A percentile compares a stretch with the other conserved stretches of the same genome.
phyloP scores from a whole-genome alignment of 1,284 basidiomycete genomes.

The Tylopilus sp. region DNA sequence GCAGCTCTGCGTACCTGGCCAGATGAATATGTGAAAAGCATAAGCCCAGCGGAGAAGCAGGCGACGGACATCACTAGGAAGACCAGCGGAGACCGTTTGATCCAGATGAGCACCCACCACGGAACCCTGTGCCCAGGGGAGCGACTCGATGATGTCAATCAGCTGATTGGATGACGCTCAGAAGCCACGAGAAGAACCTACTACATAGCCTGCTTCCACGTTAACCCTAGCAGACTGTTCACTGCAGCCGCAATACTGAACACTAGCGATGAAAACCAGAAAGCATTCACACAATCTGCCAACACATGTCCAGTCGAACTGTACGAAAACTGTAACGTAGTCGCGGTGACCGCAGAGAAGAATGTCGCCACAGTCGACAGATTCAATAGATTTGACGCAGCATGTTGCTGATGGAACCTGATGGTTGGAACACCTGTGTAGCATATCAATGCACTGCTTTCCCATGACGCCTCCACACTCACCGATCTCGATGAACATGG shows the following conservation, averaged over 20 bases:
- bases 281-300: slow-evolving; percentile 50
- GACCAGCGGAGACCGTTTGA: slow-evolving; percentile 54
- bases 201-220: slow-evolving; percentile 66
- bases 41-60: slow-evolving; percentile 55
- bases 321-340: slow-evolving; percentile 53
- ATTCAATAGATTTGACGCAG: slow-evolving; percentile 51
- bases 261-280: slow-evolving; percentile 62
- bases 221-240: slow-evolving; percentile 56
- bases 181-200: slow-evolving; percentile 35
- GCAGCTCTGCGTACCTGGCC: slow-evolving; percentile 39
- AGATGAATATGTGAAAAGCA: slow-evolving; percentile 53
- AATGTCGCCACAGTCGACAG: slow-evolving; percentile 60
- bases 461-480: slow-evolving; percentile 25
- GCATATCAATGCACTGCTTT: slow-evolving; percentile 25
- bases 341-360: slow-evolving; percentile 60
- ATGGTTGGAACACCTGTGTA: slow-evolving; percentile 57
- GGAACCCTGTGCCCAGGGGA: slow-evolving; percentile 57
- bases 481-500: slow-evolving; percentile 57
- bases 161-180: slow-evolving; percentile 6
- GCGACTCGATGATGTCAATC: slow-evolving; percentile 43
- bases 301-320: slow-evolving; percentile 30
- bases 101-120: slow-evolving; percentile 56
- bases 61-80: slow-evolving; percentile 60
- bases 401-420: slow-evolving; percentile 57
- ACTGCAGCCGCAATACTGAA: slow-evolving; percentile 62